Evolutionary conservation across 2,329 filamentous ascomycete genomes (phyloP).

Genomic region (Sordariomycetes sp.): DNA sequence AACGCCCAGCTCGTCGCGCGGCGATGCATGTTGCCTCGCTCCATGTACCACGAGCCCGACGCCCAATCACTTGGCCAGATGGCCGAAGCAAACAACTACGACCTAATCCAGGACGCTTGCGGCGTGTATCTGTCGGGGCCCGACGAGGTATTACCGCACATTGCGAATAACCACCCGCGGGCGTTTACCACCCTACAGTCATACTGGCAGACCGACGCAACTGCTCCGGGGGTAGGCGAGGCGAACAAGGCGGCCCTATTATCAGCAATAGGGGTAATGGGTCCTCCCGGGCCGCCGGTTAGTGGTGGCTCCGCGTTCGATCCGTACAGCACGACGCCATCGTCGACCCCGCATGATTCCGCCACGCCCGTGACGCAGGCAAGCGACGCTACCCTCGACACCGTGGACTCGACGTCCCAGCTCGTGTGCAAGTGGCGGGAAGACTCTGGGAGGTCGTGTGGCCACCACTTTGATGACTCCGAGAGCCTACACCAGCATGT

Average conservation of each 20-base stretch:
- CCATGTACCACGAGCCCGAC: slow-evolving; percentile 7
- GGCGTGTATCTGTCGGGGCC: slow-evolving; percentile 8
- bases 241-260: slow-evolving; percentile 4
- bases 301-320: not conserved
- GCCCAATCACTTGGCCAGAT: slow-evolving; percentile 2
- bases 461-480: slow-evolving; percentile 26
- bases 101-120: slow-evolving; percentile 7
- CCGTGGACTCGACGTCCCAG: not conserved
- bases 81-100: slow-evolving; percentile 2
- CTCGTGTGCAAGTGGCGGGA: slow-evolving; percentile 22
- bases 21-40: slow-evolving; percentile 11
- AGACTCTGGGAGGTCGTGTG: slow-evolving; percentile 17
- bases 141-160: slow-evolving; percentile 6
- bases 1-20: slow-evolving; percentile 8
- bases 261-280: slow-evolving; percentile 4
- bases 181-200: slow-evolving; percentile 6
- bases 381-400: slow-evolving; percentile 2
- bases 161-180: slow-evolving; percentile 7
- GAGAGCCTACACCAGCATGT: slow-evolving; percentile 46
- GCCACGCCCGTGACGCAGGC: slow-evolving; percentile 2
- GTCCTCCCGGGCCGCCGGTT: not conserved
- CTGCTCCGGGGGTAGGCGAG: slow-evolving; percentile 5
- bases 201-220: slow-evolving; percentile 5
- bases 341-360: slow-evolving; percentile 3
- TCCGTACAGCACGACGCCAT: slow-evolving; percentile 3